phyloP scores from a whole-genome alignment of 1,284 basidiomycete genomes.

The Omphalotus olearius region DNA sequence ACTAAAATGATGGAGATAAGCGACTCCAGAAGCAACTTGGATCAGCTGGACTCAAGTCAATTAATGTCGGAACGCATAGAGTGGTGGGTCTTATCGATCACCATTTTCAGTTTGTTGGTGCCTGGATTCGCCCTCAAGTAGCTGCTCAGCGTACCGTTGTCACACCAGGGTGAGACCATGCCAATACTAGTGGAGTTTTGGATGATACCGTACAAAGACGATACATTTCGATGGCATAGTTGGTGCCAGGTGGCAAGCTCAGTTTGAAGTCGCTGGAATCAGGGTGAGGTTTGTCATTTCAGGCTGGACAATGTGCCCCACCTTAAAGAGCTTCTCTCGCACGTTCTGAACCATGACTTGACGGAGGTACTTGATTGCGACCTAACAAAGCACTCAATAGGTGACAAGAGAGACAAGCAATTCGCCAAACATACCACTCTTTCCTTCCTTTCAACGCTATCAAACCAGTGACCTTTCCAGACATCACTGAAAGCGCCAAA shows the following conservation, averaged over 20 bases:
- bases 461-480: slow-evolving; percentile 52
- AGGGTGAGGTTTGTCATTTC: not conserved
- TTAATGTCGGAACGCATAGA: too few species aligned
- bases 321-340: slow-evolving; percentile 48
- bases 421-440: slow-evolving; percentile 25
- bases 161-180: slow-evolving; percentile 60
- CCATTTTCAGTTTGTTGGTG: slow-evolving; percentile 40
- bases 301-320: slow-evolving; percentile 16
- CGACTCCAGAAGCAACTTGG: slow-evolving; percentile 48
- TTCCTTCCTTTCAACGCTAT: slow-evolving; percentile 35
- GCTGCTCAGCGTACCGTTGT: slow-evolving; percentile 47
- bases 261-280: slow-evolving; percentile 41
- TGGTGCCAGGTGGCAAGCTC: slow-evolving; percentile 52
- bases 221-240: slow-evolving; percentile 47
- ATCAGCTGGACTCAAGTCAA: slow-evolving; percentile 30
- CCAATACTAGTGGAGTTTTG: slow-evolving; percentile 44
- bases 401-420: not conserved
- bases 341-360: slow-evolving; percentile 45
- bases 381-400: slow-evolving; percentile 24
- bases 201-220: slow-evolving; percentile 45
- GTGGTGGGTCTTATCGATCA: slow-evolving; percentile 22
- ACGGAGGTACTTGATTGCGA: slow-evolving; percentile 54
- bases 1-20: slow-evolving; percentile 47
- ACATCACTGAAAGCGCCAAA: slow-evolving; percentile 56
- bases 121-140: slow-evolving; percentile 39